A percentile compares a stretch with the other conserved stretches of the same genome.
Evolutionary conservation across 495 filamentous ascomycete genomes (phyloP).

Genomic region (Daldinia grandis): DNA sequence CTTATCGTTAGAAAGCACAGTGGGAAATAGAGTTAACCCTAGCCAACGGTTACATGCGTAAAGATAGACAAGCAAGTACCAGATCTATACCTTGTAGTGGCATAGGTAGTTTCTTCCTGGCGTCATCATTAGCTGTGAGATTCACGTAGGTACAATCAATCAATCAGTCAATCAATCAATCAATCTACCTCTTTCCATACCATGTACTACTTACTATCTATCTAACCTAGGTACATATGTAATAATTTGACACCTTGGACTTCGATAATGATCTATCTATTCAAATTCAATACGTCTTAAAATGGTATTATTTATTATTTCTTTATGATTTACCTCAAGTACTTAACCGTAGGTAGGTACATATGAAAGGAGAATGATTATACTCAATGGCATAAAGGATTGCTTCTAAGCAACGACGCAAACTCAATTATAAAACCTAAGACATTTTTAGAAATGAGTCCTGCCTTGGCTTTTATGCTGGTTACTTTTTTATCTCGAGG

Average conservation of each 20-base stretch:
- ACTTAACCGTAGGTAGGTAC: too few relatives aligned
- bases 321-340: not conserved
- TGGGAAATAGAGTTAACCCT: slow-evolving; percentile 9
- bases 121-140: slow-evolving; percentile 40
- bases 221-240: too few relatives aligned
- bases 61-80: slow-evolving; percentile 12
- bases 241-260: not conserved
- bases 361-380: not conserved
- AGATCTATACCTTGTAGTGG: not conserved
- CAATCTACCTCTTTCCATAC: not conserved
- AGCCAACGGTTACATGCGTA: slow-evolving; percentile 17
- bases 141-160: slow-evolving; percentile 8
- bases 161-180: too few relatives aligned
- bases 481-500: not conserved
- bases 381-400: not conserved
- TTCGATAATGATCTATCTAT: slow-evolving; percentile 1
- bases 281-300: not conserved
- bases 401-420: not conserved
- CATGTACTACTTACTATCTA: too few relatives aligned
- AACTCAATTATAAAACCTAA: slow-evolving; percentile 2
- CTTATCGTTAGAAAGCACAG: not conserved
- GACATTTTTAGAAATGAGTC: slow-evolving; percentile 8
- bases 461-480: slow-evolving; percentile 22
- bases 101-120: slow-evolving; percentile 25
- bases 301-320: not conserved